Conservation (phyloP, 2,329 filamentous ascomycete species). For the Chaetothyriales sp. region DNA sequence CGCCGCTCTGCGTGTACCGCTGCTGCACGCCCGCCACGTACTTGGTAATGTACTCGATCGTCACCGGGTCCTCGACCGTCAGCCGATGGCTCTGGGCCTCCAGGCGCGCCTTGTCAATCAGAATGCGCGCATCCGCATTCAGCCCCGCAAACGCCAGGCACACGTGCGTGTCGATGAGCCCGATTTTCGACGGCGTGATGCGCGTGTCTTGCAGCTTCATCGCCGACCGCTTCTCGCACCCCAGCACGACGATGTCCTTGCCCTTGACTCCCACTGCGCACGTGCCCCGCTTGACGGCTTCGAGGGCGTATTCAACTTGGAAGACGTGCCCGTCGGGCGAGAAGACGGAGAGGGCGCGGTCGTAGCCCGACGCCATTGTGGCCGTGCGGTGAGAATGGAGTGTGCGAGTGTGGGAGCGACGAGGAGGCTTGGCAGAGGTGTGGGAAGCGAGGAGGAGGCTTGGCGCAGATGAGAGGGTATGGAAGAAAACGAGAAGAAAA, state of each 20-base stretch:
- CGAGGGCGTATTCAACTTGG: slow-evolving; percentile 97
- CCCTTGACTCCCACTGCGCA: slow-evolving; percentile 98
- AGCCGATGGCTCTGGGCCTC: slow-evolving; percentile 95
- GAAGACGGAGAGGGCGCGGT: slow-evolving; percentile 75
- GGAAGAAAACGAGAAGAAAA: too few relatives aligned
- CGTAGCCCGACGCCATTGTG: slow-evolving; percentile 84
- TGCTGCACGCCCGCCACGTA: slow-evolving; percentile 97
- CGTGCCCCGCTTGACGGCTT: slow-evolving; percentile 97
- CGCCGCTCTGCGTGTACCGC: slow-evolving; percentile 96
- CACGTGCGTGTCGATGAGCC: slow-evolving; percentile 87
- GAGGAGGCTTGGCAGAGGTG: neutral
- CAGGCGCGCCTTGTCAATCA: slow-evolving; percentile 93
- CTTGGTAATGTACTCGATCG: slow-evolving; percentile 99
- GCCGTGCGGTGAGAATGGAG: neutral
- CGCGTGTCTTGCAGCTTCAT: slow-evolving; percentile 99
- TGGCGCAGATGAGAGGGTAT: neutral
- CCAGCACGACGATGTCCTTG: slow-evolving; percentile 81
- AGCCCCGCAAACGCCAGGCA: slow-evolving; percentile 93
- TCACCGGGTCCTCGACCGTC: slow-evolving; percentile 92
- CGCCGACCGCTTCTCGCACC: slow-evolving; percentile 95
- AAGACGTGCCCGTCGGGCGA: slow-evolving; percentile 94
- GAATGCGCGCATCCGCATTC: slow-evolving; percentile 93
- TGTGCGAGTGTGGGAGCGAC: neutral
- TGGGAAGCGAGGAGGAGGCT: neutral
- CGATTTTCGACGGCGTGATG: slow-evolving; percentile 98